Evolutionary conservation across 148 eudicot genomes (phyloP).

Genomic region (Rhododendron mucronatum): DNA sequence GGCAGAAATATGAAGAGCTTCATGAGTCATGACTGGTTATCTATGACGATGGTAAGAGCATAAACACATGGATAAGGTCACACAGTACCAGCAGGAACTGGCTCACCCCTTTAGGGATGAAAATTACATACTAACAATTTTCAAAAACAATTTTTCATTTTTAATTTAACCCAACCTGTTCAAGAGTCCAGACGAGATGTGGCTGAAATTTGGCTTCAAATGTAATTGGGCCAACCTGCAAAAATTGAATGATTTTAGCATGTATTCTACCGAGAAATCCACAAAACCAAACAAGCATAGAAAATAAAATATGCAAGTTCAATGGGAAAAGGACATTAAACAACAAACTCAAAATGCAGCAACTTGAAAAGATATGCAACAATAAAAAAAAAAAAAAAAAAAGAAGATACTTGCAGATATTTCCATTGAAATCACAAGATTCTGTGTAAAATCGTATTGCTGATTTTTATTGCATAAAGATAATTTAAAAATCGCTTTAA

Average conservation of each 20-base stretch:
- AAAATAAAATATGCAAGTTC: neutral
- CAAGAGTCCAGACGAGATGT: conserved; percentile 87
- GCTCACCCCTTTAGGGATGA: neutral
- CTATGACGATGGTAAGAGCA: neutral
- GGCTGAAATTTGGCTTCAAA: conserved; percentile 77
- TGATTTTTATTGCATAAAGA: neutral
- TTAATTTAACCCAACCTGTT: conserved; percentile 52
- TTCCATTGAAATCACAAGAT: neutral
- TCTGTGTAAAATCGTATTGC: neutral
- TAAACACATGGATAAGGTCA: too few species aligned
- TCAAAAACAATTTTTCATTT: neutral
- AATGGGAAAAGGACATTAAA: neutral
- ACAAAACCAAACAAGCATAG: neutral
- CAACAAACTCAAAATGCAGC: neutral
- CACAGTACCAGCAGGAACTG: neutral
- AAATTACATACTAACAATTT: neutral
- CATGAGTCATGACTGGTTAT: neutral
- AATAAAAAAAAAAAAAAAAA: neutral
- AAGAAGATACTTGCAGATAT: neutral
- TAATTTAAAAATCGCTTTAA: neutral
- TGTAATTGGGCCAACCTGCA: conserved; percentile 75
- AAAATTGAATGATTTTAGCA: conserved; percentile 11
- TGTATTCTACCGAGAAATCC: neutral
- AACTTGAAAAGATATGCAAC: neutral
- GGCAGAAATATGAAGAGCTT: neutral